A percentile compares a stretch with the other conserved stretches of the same genome.
Evolutionary conservation across 148 eudicot genomes (phyloP).

Genomic region (Silene conica): DNA sequence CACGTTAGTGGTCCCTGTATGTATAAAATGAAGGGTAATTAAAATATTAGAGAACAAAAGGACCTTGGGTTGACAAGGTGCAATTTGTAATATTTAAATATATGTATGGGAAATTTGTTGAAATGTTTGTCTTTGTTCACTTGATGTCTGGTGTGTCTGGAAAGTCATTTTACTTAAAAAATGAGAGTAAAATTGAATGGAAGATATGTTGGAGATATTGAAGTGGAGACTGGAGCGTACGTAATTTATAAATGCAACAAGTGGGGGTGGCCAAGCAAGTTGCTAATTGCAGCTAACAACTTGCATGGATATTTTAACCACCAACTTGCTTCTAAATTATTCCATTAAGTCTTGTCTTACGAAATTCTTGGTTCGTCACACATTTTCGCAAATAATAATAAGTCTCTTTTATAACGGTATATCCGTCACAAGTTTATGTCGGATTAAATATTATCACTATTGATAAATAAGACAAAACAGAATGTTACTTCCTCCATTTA

Average conservation of each 20-base stretch:
- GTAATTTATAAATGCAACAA: not conserved
- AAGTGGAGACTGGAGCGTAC: no score
- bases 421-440: no score
- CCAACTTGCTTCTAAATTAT: no score
- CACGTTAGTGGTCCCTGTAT: no score
- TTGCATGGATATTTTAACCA: not conserved
- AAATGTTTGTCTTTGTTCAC: not conserved
- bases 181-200: no score
- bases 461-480: no score
- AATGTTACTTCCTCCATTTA: no score
- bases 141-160: not conserved
- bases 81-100: not conserved
- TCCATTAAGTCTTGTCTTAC: no score
- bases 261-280: not conserved
- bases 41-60: not conserved
- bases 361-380: no score
- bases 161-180: not conserved
- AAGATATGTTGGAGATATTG: not conserved
- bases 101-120: not conserved
- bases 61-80: slow-evolving; percentile 1
- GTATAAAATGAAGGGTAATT: not conserved
- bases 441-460: no score
- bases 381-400: no score
- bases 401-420: no score
- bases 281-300: not conserved